Evolutionary conservation across 345 rosid species (phyloP).

Genomic region (Salix koriyanagi): DNA sequence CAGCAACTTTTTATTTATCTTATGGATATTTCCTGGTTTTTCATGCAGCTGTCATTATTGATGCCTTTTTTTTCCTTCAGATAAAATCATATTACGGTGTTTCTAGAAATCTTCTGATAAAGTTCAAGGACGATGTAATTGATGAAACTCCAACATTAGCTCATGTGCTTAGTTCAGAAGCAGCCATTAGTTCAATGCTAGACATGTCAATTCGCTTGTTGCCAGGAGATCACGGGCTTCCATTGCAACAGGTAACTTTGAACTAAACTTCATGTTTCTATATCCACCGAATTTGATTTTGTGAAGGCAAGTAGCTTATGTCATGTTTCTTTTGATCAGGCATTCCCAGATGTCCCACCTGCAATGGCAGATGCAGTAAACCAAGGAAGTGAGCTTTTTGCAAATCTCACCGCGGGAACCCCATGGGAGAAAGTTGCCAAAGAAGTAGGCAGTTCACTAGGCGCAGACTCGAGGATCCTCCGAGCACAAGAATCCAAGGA

Average conservation of each 20-base stretch:
- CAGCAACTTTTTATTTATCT: background rate
- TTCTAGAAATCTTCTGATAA: slow-evolving; percentile 84
- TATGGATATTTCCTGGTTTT: background rate
- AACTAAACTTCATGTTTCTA: background rate
- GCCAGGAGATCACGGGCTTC: slow-evolving; percentile 96
- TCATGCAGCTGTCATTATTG: background rate
- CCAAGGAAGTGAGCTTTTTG: slow-evolving; percentile 74
- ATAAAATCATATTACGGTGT: slow-evolving; percentile 88
- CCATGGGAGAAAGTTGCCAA: slow-evolving; percentile 92
- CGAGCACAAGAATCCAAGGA: slow-evolving; percentile 73
- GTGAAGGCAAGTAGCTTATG: background rate
- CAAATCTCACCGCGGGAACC: slow-evolving; percentile 75
- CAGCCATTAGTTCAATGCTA: slow-evolving; percentile 86
- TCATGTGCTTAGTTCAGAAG: slow-evolving; percentile 79
- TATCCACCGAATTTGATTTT: background rate
- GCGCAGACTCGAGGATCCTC: slow-evolving; percentile 56
- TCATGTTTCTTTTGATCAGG: slow-evolving; percentile 38
- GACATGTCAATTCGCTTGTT: slow-evolving; percentile 88
- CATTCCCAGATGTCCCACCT: slow-evolving; percentile 91
- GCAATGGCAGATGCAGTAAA: slow-evolving; percentile 96
- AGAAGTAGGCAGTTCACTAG: slow-evolving; percentile 80
- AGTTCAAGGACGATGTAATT: slow-evolving; percentile 78
- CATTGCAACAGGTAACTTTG: slow-evolving; percentile 79
- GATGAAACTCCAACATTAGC: slow-evolving; percentile 89
- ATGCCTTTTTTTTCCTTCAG: slow-evolving; percentile 40